Conservation (phyloP, 2,329 filamentous ascomycete genomes). For the Apiospora saccharicola region DNA sequence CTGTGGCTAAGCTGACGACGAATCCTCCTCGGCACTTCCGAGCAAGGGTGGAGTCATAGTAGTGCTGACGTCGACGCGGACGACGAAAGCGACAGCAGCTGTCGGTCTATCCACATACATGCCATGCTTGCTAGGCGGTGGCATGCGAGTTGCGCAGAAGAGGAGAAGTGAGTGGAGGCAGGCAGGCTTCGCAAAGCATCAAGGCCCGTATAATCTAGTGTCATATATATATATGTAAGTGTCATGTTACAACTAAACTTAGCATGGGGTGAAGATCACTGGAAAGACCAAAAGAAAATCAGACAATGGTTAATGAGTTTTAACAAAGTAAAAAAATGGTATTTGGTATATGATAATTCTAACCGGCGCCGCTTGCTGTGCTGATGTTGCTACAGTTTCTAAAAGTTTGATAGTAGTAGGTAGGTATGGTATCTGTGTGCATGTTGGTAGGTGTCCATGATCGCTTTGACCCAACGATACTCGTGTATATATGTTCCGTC, state of each 20-base stretch:
- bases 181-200: background rate
- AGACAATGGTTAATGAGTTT: background rate
- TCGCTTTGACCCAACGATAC: background rate
- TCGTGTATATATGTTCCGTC: background rate
- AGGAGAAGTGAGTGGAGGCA: background rate
- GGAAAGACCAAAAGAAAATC: background rate
- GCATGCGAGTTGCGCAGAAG: background rate
- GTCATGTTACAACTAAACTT: background rate
- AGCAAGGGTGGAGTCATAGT: no score
- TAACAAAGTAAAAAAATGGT: background rate
- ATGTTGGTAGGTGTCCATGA: background rate
- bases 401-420: background rate
- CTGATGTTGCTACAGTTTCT: background rate
- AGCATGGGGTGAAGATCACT: background rate
- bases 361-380: background rate
- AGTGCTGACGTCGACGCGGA: no score
- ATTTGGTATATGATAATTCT: constrained; percentile 3
- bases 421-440: background rate
- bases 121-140: background rate
- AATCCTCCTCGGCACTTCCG: no score
- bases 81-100: background rate
- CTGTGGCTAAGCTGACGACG: no score
- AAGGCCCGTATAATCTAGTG: no score
- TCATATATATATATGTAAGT: no score
- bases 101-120: background rate